Conservation (phyloP, 2,329 filamentous ascomycete genomes). For the Ascosphaera apis region DNA sequence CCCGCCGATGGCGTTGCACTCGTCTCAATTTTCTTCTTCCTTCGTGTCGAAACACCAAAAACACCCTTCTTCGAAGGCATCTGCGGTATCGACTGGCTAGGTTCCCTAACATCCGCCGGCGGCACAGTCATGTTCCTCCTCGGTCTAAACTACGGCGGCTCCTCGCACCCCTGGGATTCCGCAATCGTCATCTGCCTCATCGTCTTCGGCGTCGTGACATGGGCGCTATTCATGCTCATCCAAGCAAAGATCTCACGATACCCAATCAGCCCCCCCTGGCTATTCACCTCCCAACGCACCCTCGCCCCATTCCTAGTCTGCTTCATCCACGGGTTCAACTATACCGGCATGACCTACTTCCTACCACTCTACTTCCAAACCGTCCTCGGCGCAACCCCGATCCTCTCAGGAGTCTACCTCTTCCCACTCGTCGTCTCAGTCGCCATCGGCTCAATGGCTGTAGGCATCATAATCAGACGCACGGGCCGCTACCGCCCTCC, state of each 20-base stretch:
- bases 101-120: conserved; percentile 42
- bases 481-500: conserved; percentile 41
- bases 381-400: conserved; percentile 42
- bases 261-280: conserved; percentile 50
- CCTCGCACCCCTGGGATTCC: conserved; percentile 51
- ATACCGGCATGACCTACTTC: conserved; percentile 59
- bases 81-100: conserved; percentile 40
- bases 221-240: conserved; percentile 44
- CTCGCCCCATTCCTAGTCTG: conserved; percentile 40
- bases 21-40: conserved; percentile 33
- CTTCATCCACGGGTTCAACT: conserved; percentile 53
- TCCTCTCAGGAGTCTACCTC: conserved; percentile 51
- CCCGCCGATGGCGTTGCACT: conserved; percentile 38
- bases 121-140: conserved; percentile 71
- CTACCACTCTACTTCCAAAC: conserved; percentile 70
- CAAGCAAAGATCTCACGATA: conserved; percentile 54
- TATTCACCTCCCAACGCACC: conserved; percentile 47
- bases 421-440: conserved; percentile 47
- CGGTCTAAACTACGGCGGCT: conserved; percentile 64
- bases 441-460: conserved; percentile 36
- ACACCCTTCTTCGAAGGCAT: conserved; percentile 34
- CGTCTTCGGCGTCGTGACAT: conserved; percentile 42
- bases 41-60: conserved; percentile 37
- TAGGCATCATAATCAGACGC: conserved; percentile 49
- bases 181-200: conserved; percentile 55